Evolutionary conservation across 2,329 filamentous ascomycete species (phyloP).

Genomic region (Phyllosticta citribraziliensis): DNA sequence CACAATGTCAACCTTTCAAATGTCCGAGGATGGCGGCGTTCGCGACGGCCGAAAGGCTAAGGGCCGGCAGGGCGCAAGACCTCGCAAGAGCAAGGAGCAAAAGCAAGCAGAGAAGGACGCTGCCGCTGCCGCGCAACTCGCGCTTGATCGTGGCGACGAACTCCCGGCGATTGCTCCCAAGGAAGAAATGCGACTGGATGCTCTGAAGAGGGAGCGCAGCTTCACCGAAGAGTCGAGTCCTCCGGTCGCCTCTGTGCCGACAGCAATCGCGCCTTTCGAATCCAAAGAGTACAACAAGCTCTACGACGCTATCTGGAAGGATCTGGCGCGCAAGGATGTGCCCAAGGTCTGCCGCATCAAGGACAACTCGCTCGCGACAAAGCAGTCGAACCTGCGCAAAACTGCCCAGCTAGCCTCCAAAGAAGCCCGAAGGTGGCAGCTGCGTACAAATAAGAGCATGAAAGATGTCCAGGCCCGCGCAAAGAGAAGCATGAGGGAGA

Average conservation of each 20-base stretch:
- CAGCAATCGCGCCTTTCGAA: conserved; percentile 49
- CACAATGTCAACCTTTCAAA: conserved; percentile 74
- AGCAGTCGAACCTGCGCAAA: conserved; percentile 93
- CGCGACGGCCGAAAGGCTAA: conserved; percentile 35
- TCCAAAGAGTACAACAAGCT: conserved; percentile 95
- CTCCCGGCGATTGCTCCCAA: conserved; percentile 51
- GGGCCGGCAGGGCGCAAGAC: conserved; percentile 48
- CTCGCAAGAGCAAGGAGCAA: conserved; percentile 78
- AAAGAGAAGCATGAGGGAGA: conserved; percentile 97
- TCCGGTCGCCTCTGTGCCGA: conserved; percentile 17
- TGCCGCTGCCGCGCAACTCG: conserved; percentile 80
- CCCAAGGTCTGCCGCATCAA: conserved; percentile 88
- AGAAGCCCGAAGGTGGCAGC: conserved; percentile 93
- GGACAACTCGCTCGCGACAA: conserved; percentile 72
- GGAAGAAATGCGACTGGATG: conserved; percentile 44
- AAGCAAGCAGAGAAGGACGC: conserved; percentile 62
- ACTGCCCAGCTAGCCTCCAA: conserved; percentile 94
- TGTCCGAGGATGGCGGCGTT: conserved; percentile 43
- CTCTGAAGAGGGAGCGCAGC: conserved; percentile 29
- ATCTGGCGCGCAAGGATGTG: conserved; percentile 86
- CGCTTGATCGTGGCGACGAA: conserved; percentile 68
- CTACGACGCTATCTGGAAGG: conserved; percentile 94
- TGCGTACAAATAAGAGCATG: conserved; percentile 94
- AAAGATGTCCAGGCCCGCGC: conserved; percentile 95
- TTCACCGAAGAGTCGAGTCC: conserved; percentile 40